Percentiles rank a stretch among this genome's conserved stretches.
phyloP scores from a whole-genome alignment of 768 basidiomycete species.

The Astraeus odoratus region DNA sequence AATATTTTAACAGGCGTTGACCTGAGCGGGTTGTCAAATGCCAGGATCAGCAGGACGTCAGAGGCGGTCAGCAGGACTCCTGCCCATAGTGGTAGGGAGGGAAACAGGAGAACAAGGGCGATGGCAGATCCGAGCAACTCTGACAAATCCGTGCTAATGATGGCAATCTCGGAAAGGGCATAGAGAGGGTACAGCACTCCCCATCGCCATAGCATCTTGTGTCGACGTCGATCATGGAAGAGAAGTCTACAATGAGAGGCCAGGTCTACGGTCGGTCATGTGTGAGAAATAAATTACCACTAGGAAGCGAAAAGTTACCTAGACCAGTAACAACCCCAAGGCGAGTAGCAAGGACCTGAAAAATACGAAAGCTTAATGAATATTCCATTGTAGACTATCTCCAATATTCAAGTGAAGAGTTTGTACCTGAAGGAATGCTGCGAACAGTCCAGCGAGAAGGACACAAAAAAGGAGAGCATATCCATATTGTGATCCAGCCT shows the following conservation, averaged over 20 bases:
- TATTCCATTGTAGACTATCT: no score
- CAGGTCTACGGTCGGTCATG: conserved; percentile 36
- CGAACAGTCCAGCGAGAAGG: conserved; percentile 74
- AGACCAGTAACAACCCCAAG: conserved; percentile 80
- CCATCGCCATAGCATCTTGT: conserved; percentile 52
- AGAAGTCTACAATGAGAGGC: conserved; percentile 58
- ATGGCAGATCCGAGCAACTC: conserved; percentile 81
- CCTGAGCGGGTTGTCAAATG: conserved; percentile 61
- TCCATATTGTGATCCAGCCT: conserved; percentile 80
- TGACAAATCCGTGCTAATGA: conserved; percentile 73
- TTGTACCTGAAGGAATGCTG: conserved; percentile 74
- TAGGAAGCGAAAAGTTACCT: conserved; percentile 35
- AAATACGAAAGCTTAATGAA: not conserved
- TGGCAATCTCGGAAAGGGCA: conserved; percentile 59
- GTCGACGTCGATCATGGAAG: conserved; percentile 56
- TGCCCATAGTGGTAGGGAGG: conserved; percentile 59
- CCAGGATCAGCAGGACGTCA: conserved; percentile 67
- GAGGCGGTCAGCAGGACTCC: conserved; percentile 61
- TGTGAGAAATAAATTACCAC: conserved; percentile 3
- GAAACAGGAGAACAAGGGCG: conserved; percentile 70
- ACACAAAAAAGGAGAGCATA: conserved; percentile 85
- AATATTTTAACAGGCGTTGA: conserved; percentile 63
- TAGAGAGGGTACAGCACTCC: conserved; percentile 61
- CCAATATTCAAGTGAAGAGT: not conserved
- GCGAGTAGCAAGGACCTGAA: conserved; percentile 68